Conservation (phyloP, 2,329 filamentous ascomycete genomes). For the Dothideomycetidae sp. region DNA sequence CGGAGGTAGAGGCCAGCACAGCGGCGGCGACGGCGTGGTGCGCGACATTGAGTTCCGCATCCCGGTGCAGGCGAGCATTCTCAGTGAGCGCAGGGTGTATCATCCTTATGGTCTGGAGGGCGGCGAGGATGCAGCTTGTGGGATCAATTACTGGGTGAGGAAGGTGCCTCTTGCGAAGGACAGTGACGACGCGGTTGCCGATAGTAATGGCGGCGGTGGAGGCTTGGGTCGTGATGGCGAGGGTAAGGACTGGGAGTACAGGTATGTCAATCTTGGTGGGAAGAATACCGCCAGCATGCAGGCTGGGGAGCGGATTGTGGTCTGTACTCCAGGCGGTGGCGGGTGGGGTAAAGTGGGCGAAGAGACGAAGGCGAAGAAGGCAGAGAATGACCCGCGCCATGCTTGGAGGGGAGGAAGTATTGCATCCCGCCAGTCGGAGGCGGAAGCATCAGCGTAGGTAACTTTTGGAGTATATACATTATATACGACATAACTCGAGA, state of each 20-base stretch:
- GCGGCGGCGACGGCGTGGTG: constrained; percentile 62
- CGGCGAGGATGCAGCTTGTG: constrained; percentile 63
- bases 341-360: constrained; percentile 55
- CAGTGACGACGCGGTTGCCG: constrained; percentile 17
- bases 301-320: constrained; percentile 61
- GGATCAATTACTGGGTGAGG: constrained; percentile 77
- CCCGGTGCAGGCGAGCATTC: constrained; percentile 62
- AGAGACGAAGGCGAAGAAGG: constrained; percentile 34
- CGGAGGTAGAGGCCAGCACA: constrained; percentile 50
- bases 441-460: constrained; percentile 27
- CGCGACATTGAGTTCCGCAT: constrained; percentile 71
- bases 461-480: constrained; percentile 1
- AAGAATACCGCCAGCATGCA: constrained; percentile 71
- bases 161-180: constrained; percentile 37
- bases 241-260: constrained; percentile 24
- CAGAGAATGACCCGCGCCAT: constrained; percentile 41
- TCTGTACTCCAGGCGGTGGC: constrained; percentile 65
- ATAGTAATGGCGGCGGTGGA: constrained; percentile 1
- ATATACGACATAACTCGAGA: neutral
- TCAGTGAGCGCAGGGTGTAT: constrained; percentile 63
- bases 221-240: constrained; percentile 12
- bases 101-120: constrained; percentile 72
- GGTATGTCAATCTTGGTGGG: constrained; percentile 57
- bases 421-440: constrained; percentile 39
- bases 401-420: constrained; percentile 48